Percentiles rank a stretch among this genome's conserved stretches.
These are phyloP conservation scores for Cladosporium austrohemisphaericum DNA, from an alignment of 2,329 filamentous ascomycete genomes.

Conservation along the genomic window DNA sequence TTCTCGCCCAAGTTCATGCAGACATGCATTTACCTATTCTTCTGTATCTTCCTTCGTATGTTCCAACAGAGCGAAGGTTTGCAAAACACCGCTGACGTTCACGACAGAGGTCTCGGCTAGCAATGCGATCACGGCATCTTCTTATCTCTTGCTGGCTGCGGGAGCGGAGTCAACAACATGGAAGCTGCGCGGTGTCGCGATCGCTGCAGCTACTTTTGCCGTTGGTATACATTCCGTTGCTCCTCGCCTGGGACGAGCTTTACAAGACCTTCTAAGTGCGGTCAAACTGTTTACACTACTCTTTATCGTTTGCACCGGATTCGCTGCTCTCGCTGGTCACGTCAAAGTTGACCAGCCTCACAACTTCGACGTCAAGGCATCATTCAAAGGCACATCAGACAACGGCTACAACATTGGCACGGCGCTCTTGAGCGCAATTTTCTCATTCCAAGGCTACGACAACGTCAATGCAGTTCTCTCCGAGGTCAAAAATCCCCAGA, in stretches of 20 bases:
- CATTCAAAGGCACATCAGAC: constrained; percentile 40
- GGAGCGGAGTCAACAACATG: not conserved
- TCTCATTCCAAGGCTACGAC: constrained; percentile 62
- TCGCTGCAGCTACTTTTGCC: not conserved
- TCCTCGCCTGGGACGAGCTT: not conserved
- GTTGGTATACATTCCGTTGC: not conserved
- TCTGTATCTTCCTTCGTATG: not conserved
- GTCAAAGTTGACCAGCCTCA: not conserved
- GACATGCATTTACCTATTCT: not conserved
- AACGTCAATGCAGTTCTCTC: constrained; percentile 68
- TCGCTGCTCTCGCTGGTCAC: not conserved
- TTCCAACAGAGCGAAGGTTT: not conserved
- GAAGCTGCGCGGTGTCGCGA: not conserved
- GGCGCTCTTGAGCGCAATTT: constrained; percentile 62
- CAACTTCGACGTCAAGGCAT: not conserved
- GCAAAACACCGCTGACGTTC: not conserved
- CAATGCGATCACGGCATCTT: not conserved
- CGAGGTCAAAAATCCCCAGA: constrained; percentile 64
- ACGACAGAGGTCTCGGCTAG: not conserved
- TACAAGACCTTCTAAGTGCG: not conserved
- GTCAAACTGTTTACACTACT: not conserved
- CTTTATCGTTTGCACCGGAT: not conserved
- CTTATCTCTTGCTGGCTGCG: not conserved
- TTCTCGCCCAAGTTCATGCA: constrained; percentile 40
- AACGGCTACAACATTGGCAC: constrained; percentile 63